Evolutionary conservation across 2,329 filamentous ascomycete species (phyloP), one percentile per base, ranked within the genome.

Genomic region (Zarea fungicola): DNA sequence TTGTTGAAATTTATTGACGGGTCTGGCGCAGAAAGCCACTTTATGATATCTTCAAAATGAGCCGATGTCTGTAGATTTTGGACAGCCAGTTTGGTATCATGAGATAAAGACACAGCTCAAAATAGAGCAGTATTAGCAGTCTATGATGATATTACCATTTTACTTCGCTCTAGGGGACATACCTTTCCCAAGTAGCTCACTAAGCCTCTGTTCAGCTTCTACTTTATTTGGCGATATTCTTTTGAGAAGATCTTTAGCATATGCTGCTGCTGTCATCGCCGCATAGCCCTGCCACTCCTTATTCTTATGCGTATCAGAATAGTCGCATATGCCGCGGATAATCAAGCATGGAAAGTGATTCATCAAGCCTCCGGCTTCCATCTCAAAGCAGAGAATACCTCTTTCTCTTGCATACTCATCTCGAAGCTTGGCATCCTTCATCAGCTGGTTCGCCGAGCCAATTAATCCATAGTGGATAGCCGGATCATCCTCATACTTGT

Each of bases 241-340:
- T 0, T 9, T 32, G 2, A 60, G 25, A 2, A 56, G 41, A 10
- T 58, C 50, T 48, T 56, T 62, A 1, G 60, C 58, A 25, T 56
- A 60, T 10, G 61, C 61, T 0, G 67, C 67, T 0, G 68, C 66
- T 0, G 59, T 58, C 0, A 56, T 55, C 1, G 69, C 64, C 0
- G 68, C 66, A 51, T 66, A 69, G 0, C 32, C 31, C 21, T 69
- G 65, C 68, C 66, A 71, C n/a, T 32, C 25, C 9, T 70, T 62
- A 21, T 61, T 62, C 44, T 70, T 71, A 46, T 71, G 66, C 0
- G 58, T n/a, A 48, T 72, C 69, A 4, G 65, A 58, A 40, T 71
- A 72, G 40, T 71, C 65, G 19, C 62, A 72, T 0, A 72, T 67
- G 0, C 67, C 68, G 16, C 66, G 60, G n/a, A 73, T 65, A 0